phyloP scores from a whole-genome alignment of 2,329 filamentous ascomycete species.

The Diaporthe eres region DNA sequence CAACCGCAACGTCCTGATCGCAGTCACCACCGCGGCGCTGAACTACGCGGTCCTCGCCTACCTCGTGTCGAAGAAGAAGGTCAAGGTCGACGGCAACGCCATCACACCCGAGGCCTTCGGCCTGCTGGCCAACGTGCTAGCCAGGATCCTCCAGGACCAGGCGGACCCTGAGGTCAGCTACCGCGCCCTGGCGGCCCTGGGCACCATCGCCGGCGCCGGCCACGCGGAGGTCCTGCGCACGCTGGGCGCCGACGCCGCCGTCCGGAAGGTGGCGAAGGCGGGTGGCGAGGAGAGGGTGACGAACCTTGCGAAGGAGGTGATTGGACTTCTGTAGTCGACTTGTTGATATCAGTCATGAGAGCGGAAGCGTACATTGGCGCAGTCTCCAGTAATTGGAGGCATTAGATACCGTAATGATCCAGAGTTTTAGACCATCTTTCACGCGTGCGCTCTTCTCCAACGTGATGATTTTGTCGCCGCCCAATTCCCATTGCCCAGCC shows the following conservation, averaged over 20 bases:
- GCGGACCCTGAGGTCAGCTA: constrained; percentile 88
- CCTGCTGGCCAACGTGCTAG: constrained; percentile 67
- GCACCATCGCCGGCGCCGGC: constrained; percentile 79
- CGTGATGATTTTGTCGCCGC: not conserved
- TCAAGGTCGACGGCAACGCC: constrained; percentile 48
- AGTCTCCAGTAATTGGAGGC: not conserved
- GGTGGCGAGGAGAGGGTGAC: constrained; percentile 63
- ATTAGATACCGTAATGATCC: constrained; percentile 26
- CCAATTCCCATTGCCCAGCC: too few relatives aligned
- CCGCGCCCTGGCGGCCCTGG: constrained; percentile 84
- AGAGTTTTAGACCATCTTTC: not conserved
- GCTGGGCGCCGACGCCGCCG: constrained; percentile 57
- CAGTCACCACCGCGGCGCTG: constrained; percentile 84
- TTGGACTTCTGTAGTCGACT: constrained; percentile 52
- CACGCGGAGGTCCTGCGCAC: constrained; percentile 59
- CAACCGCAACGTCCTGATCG: constrained; percentile 87
- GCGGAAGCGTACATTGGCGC: not conserved
- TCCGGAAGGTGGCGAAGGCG: constrained; percentile 55
- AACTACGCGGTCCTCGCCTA: constrained; percentile 86
- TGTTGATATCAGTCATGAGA: not conserved
- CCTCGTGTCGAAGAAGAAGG: constrained; percentile 56
- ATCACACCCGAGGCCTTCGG: constrained; percentile 60
- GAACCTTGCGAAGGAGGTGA: constrained; percentile 62
- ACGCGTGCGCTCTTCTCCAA: too few relatives aligned
- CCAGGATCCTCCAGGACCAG: constrained; percentile 74